Conservation (phyloP, 2,329 filamentous ascomycete genomes). For the Ceratocystis colombiana region DNA sequence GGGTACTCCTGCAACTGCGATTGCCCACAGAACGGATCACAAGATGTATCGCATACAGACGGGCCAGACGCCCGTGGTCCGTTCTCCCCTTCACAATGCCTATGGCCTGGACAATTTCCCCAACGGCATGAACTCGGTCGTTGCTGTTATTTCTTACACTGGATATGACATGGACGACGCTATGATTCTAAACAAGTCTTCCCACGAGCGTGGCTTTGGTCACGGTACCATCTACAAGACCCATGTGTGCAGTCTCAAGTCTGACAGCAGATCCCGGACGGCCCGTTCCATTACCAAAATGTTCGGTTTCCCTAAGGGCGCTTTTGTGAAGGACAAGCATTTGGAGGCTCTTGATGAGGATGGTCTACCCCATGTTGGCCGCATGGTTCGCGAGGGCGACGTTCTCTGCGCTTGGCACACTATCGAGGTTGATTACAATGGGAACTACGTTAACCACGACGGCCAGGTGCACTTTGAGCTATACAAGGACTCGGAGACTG, state of each 20-base stretch:
- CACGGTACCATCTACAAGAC: constrained; percentile 97
- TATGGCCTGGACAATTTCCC: constrained; percentile 98
- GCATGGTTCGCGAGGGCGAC: constrained; percentile 67
- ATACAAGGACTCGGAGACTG: constrained; percentile 86
- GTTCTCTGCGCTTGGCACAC: constrained; percentile 82
- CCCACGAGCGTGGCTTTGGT: constrained; percentile 90
- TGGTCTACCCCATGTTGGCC: constrained; percentile 72
- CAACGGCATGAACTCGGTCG: constrained; percentile 88
- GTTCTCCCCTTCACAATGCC: constrained; percentile 84
- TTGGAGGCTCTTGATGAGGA: constrained; percentile 72
- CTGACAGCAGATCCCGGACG: constrained; percentile 59
- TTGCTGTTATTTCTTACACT: constrained; percentile 96
- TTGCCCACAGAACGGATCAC: constrained; percentile 87
- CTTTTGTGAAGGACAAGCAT: constrained; percentile 59
- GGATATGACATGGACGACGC: constrained; percentile 99
- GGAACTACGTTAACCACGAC: constrained; percentile 74
- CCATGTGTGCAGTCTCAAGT: constrained; percentile 78
- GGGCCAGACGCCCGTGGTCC: constrained; percentile 87
- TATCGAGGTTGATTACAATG: constrained; percentile 68
- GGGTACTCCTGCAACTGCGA: constrained; percentile 83
- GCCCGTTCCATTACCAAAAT: constrained; percentile 64
- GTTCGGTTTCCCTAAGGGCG: constrained; percentile 80
- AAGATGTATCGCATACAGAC: constrained; percentile 92
- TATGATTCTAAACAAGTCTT: constrained; percentile 98
- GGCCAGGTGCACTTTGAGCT: constrained; percentile 78